These are phyloP conservation scores for Basipetospora chlamydospora DNA, from an alignment of 2,329 filamentous ascomycete genomes.

Conservation along the genomic window DNA sequence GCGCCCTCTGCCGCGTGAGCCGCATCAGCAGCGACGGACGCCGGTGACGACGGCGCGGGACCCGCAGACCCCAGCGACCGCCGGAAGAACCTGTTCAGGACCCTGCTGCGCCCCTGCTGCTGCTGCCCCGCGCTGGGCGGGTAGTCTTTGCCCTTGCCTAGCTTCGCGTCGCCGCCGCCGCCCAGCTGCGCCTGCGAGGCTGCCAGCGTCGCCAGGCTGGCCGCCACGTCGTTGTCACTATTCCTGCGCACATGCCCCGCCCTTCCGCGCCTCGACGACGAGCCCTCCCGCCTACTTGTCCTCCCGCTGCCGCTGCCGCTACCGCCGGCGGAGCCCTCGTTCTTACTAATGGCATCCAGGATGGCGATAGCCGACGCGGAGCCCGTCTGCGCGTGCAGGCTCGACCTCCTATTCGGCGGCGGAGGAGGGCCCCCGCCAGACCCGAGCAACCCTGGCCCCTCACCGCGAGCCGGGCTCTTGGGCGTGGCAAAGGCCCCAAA, in stretches of 20 bases:
- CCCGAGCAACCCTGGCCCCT: constrained; percentile 19
- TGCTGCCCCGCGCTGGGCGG: constrained; percentile 33
- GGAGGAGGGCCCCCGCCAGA: constrained; percentile 23
- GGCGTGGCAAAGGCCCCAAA: constrained; percentile 12
- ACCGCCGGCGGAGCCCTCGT: too few relatives aligned
- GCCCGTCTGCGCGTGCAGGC: constrained; percentile 32
- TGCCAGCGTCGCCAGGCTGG: constrained; percentile 2
- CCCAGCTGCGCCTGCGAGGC: constrained; percentile 8
- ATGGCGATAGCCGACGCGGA: constrained; percentile 12
- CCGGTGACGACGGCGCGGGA: constrained; percentile 11
- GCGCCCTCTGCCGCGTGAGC: too few relatives aligned
- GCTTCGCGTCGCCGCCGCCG: constrained; percentile 8
- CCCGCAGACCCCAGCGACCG: constrained; percentile 25
- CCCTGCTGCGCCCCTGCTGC: constrained; percentile 25
- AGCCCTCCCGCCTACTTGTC: constrained; percentile 4
- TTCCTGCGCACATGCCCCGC: constrained; percentile 4
- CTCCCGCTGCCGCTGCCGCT: constrained; percentile 4
- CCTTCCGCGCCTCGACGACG: constrained; percentile 6
- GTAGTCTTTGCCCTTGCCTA: constrained; percentile 20
- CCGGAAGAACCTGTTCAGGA: constrained; percentile 35
- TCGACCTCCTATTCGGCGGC: constrained; percentile 37
- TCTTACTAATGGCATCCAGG: constrained; percentile 6
- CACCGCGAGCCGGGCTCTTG: constrained; percentile 7
- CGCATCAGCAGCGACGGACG: too few relatives aligned
- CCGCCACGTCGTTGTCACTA: constrained; percentile 5